These are phyloP conservation scores for Mortierella sp. DNA, from an alignment of 371 early-diverging fungal species.

Conservation along the genomic window DNA sequence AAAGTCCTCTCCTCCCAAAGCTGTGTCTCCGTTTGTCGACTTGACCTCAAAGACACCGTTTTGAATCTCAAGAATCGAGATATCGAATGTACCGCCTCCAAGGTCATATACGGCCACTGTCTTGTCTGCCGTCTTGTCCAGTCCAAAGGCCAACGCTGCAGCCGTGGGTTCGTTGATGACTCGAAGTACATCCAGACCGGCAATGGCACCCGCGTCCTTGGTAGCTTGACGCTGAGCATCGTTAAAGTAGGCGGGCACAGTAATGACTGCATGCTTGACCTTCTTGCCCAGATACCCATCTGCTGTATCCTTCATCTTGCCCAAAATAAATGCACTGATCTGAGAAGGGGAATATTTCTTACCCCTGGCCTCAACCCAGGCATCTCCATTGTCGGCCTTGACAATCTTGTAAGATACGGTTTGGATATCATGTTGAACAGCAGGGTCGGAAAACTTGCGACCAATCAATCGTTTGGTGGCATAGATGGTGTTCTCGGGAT, in stretches of 20 bases:
- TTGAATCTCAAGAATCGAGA: slow-evolving; percentile 97
- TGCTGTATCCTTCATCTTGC: slow-evolving; percentile 96
- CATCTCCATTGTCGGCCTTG: slow-evolving; percentile 94
- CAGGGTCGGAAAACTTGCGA: slow-evolving; percentile 88
- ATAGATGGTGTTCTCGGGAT: slow-evolving; percentile 95
- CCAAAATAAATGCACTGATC: slow-evolving; percentile 93
- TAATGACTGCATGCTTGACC: slow-evolving; percentile 93
- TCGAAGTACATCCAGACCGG: slow-evolving; percentile 96
- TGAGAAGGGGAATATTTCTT: slow-evolving; percentile 97
- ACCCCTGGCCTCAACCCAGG: slow-evolving; percentile 95
- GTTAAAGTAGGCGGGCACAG: slow-evolving; percentile 90
- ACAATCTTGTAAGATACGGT: slow-evolving; percentile 93
- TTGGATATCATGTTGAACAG: slow-evolving; percentile 86
- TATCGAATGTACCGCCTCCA: slow-evolving; percentile 99
- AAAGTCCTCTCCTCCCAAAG: slow-evolving; percentile 99
- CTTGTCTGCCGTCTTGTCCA: slow-evolving; percentile 95
- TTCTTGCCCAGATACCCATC: slow-evolving; percentile 88
- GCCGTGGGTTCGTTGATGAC: slow-evolving; percentile 99
- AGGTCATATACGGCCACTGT: slow-evolving; percentile 98
- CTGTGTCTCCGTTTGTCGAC: slow-evolving; percentile 97
- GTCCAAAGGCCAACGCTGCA: slow-evolving; percentile 98
- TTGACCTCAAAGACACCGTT: slow-evolving; percentile 99
- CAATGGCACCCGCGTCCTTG: slow-evolving; percentile 97
- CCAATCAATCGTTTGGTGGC: slow-evolving; percentile 98
- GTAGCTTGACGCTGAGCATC: slow-evolving; percentile 99